phyloP scores from a whole-genome alignment of 2,329 filamentous ascomycete species.

The Pyrenochaeta sp. region DNA sequence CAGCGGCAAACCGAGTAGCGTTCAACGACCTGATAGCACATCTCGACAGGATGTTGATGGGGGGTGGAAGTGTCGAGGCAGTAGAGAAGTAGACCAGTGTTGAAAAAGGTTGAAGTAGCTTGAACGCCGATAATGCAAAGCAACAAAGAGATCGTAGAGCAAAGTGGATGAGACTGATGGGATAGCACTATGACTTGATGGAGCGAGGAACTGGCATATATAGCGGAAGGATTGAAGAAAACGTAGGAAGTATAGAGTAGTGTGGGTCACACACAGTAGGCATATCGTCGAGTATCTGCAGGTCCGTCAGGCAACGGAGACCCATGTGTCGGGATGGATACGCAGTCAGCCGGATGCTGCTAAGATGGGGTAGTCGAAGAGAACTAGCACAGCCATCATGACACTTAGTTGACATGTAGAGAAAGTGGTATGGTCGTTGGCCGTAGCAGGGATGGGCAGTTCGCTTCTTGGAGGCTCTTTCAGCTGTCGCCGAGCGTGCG shows the following conservation, averaged over 20 bases:
- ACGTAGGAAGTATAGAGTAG: constrained; percentile 25
- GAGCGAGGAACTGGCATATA: constrained; percentile 43
- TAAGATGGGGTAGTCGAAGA: constrained; percentile 38
- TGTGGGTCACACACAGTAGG: constrained; percentile 38
- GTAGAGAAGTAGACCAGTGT: constrained; percentile 2
- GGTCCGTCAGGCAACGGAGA: constrained; percentile 46
- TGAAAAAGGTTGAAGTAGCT: constrained; percentile 10
- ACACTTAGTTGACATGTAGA: constrained; percentile 36
- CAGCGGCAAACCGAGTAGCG: constrained; percentile 87
- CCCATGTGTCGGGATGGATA: constrained; percentile 42
- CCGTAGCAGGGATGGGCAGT: constrained; percentile 37
- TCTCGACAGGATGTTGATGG: constrained; percentile 47
- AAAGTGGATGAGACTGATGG: constrained; percentile 20
- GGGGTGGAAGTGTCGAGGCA: background rate
- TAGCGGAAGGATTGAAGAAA: constrained; percentile 32
- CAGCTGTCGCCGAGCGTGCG: constrained; percentile 38
- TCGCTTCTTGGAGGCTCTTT: constrained; percentile 43
- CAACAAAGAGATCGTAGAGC: constrained; percentile 18
- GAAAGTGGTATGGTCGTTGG: constrained; percentile 38
- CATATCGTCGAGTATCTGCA: constrained; percentile 41
- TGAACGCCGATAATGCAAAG: constrained; percentile 22
- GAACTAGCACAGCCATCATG: constrained; percentile 48
- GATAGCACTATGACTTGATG: constrained; percentile 20
- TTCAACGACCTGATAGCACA: constrained; percentile 90
- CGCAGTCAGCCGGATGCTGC: constrained; percentile 46